Percentiles rank a stretch among this genome's conserved stretches.
phyloP scores from a whole-genome alignment of 768 basidiomycete species.

The Amanita molliuscula region DNA sequence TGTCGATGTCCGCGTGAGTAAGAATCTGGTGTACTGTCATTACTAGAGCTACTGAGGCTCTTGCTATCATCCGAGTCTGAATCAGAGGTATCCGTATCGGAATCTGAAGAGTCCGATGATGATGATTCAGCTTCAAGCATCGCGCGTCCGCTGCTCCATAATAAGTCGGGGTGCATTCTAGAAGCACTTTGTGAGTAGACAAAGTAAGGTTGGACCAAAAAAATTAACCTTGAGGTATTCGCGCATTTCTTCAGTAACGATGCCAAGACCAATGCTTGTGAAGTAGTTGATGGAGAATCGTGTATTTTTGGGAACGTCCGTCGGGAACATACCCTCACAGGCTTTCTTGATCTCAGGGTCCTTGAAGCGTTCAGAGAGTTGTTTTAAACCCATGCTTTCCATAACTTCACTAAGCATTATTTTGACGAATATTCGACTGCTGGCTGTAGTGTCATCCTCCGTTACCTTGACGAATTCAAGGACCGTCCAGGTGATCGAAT shows the following conservation, averaged over 20 bases:
- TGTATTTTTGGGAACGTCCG: constrained; percentile 94
- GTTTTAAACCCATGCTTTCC: constrained; percentile 87
- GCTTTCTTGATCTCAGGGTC: constrained; percentile 71
- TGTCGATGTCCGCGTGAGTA: constrained; percentile 13
- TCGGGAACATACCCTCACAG: constrained; percentile 85
- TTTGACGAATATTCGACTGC: constrained; percentile 94
- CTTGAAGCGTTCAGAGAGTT: constrained; percentile 80
- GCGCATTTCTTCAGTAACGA: constrained; percentile 91
- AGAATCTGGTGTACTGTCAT: constrained; percentile 18
- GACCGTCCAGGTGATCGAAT: constrained; percentile 84
- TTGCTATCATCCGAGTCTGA: constrained; percentile 21
- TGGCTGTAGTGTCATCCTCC: constrained; percentile 95
- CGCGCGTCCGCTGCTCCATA: constrained; percentile 89
- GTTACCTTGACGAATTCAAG: constrained; percentile 84
- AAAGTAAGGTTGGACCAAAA: background rate
- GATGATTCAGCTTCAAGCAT: constrained; percentile 65
- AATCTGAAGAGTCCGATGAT: constrained; percentile 26
- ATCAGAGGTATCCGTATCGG: constrained; percentile 29
- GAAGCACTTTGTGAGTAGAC: background rate
- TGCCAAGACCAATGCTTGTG: constrained; percentile 87
- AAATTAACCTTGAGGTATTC: constrained; percentile 80
- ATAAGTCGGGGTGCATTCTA: constrained; percentile 89
- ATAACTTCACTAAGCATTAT: constrained; percentile 94
- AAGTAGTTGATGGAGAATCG: constrained; percentile 97
- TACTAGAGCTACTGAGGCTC: constrained; percentile 16